phyloP scores from a whole-genome alignment of 2,329 filamentous ascomycete species.

The Colletotrichum sp. region DNA sequence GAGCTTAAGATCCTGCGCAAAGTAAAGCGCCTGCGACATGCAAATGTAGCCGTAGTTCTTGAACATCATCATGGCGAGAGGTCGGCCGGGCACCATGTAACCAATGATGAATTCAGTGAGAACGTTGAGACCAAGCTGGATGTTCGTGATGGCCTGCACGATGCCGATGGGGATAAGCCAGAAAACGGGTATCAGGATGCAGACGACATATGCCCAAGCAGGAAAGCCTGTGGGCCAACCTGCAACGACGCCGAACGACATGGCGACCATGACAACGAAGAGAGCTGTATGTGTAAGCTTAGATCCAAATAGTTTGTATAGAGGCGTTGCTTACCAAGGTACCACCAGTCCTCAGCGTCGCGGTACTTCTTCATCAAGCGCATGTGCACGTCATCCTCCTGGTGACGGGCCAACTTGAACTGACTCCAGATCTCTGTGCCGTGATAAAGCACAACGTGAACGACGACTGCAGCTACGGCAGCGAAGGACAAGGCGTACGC shows the following conservation, averaged over 20 bases:
- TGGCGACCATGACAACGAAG: constrained; percentile 57
- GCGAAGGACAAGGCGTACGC: constrained; percentile 71
- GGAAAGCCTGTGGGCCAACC: constrained; percentile 63
- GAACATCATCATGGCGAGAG: constrained; percentile 79
- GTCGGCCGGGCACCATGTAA: constrained; percentile 74
- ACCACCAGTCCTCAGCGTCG: constrained; percentile 66
- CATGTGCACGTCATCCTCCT: constrained; percentile 66
- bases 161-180: constrained; percentile 68
- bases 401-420: constrained; percentile 58
- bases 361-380: constrained; percentile 66
- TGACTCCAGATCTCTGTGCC: constrained; percentile 60
- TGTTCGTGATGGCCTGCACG: constrained; percentile 66
- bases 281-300: constrained; percentile 34
- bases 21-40: constrained; percentile 70
- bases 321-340: constrained; percentile 47
- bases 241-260: constrained; percentile 59
- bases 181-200: constrained; percentile 60
- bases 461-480: constrained; percentile 65
- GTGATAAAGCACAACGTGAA: constrained; percentile 62
- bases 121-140: constrained; percentile 71
- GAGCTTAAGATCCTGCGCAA: constrained; percentile 69
- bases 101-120: constrained; percentile 76
- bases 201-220: constrained; percentile 63
- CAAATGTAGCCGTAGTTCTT: constrained; percentile 76
- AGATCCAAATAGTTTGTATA: neutral